These are phyloP conservation scores for Ogataea naganishii DNA, from an alignment of 805 yeast genomes.

Conservation along the genomic window DNA sequence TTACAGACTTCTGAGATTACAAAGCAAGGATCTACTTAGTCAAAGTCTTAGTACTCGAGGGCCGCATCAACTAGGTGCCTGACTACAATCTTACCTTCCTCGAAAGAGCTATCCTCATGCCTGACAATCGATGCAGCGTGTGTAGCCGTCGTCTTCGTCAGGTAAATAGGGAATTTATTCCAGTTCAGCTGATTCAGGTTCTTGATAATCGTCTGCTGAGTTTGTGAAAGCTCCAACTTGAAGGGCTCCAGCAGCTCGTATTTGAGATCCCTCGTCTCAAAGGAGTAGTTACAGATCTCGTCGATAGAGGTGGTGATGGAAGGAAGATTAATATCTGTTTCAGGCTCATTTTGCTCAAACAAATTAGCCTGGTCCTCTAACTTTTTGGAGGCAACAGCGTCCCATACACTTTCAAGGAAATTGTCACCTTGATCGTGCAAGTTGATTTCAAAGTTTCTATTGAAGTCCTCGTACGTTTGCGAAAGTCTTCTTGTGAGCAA, in stretches of 20 bases:
- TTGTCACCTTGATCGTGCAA: constrained; percentile 55
- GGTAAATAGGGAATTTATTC: constrained; percentile 65
- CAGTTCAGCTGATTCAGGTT: constrained; percentile 54
- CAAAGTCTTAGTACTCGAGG: constrained; percentile 13
- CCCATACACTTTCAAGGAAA: constrained; percentile 55
- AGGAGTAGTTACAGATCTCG: constrained; percentile 7
- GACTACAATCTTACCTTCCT: constrained; percentile 63
- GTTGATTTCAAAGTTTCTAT: constrained; percentile 27
- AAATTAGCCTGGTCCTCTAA: constrained; percentile 1
- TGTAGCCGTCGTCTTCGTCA: constrained; percentile 54
- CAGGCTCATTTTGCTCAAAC: not conserved
- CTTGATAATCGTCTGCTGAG: constrained; percentile 44
- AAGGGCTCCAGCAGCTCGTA: constrained; percentile 14
- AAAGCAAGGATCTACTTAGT: no score
- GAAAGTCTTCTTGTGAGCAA: constrained; percentile 14
- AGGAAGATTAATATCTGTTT: constrained; percentile 3
- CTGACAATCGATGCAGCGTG: constrained; percentile 82
- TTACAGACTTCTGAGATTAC: no score
- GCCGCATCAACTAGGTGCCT: constrained; percentile 51
- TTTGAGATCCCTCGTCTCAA: constrained; percentile 6
- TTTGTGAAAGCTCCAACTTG: constrained; percentile 27
- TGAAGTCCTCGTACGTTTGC: constrained; percentile 19
- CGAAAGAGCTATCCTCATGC: constrained; percentile 38
- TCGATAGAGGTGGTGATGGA: constrained; percentile 6
- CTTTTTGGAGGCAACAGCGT: constrained; percentile 37